Base-by-base conservation (phyloP, 2,329 filamentous ascomycete species). In the Cytospora piceicola region DNA sequence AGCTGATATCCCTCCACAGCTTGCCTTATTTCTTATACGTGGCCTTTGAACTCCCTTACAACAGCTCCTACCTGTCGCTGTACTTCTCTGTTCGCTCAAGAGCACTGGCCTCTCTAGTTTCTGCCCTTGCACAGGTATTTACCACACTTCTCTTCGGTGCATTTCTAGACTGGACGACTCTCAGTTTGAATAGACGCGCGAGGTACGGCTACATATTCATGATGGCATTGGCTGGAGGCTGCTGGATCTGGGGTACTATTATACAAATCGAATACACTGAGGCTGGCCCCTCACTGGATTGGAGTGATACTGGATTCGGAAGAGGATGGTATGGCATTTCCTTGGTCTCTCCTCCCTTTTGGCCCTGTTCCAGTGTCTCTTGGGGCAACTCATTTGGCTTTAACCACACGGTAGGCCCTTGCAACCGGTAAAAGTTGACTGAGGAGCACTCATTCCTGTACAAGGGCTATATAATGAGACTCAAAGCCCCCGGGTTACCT, bases 221-320 rank as follows among this genome's bases (percentile, higher is more conserved):
- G 64, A 73, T 74, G 71, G 42, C 64, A 20, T 58, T 73, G 7
- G 71, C 74, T 54, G 71, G 72, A 15, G 73, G 71, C 0, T 70
- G 69, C 12, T 77, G 73, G 73, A 66, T 71, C 22, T 74, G 73
- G 72, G 74, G 70, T 1, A 60, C 72, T 4, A 65, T 75, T 3
- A 70, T 76, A 9, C 75, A 77, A 58, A 55, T 68, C 51, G 69
- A 71, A 20, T 76, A 76, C 58, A 62, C 66, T 20, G 58, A 49
- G 7, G 58, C 71, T 22, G 69, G 65, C 29, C 73, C 73, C 0
- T 70, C 71, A 0, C 63, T 77, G 0, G 74, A 76, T 56, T 59
- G 62, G 55, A 34, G 36, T 20, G 46, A 42, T 11, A 8, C 9
- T 15, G 55, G 55, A 4, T 64, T 64, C 24, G 62, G 62, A 12